phyloP scores from a whole-genome alignment of 2,329 filamentous ascomycete genomes.

The Niveomyces coronatus region DNA sequence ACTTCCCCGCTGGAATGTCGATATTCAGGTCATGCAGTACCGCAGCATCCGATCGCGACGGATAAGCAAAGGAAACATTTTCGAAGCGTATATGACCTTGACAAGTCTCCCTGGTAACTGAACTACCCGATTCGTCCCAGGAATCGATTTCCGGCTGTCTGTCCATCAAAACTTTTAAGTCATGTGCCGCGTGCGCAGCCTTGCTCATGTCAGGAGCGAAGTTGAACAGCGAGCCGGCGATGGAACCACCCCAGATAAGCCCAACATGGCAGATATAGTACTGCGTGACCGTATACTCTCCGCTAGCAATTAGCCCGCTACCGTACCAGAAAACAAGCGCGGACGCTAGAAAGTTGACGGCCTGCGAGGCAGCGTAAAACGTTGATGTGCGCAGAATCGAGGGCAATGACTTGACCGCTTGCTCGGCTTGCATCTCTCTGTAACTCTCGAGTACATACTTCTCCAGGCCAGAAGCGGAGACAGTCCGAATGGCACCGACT shows the following conservation, averaged over 20 bases:
- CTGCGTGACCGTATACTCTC: constrained; percentile 67
- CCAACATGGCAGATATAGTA: constrained; percentile 88
- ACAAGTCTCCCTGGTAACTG: too few species aligned
- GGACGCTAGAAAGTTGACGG: constrained; percentile 70
- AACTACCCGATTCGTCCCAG: too few species aligned
- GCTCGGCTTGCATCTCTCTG: constrained; percentile 51
- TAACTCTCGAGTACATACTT: constrained; percentile 67
- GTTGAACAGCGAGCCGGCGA: constrained; percentile 78
- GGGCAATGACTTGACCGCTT: constrained; percentile 56
- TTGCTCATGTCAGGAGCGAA: constrained; percentile 91
- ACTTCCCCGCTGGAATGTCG: constrained; percentile 28
- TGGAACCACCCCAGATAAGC: constrained; percentile 84
- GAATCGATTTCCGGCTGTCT: constrained; percentile 70
- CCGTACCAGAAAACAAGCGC: constrained; percentile 92
- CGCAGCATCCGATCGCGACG: constrained; percentile 34
- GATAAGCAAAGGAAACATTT: constrained; percentile 38
- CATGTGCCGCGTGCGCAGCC: constrained; percentile 70
- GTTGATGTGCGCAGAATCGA: constrained; percentile 67
- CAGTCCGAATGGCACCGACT: constrained; percentile 84
- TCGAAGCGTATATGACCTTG: constrained; percentile 33
- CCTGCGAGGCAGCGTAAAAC: constrained; percentile 77
- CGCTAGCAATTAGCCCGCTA: constrained; percentile 58
- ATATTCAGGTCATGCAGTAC: constrained; percentile 27
- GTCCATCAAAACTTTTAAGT: constrained; percentile 77
- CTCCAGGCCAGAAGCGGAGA: constrained; percentile 82